Evolutionary conservation across 805 yeast species (phyloP), one percentile per base, ranked within the genome.

Genomic region (Lipomyces chichibuensis): DNA sequence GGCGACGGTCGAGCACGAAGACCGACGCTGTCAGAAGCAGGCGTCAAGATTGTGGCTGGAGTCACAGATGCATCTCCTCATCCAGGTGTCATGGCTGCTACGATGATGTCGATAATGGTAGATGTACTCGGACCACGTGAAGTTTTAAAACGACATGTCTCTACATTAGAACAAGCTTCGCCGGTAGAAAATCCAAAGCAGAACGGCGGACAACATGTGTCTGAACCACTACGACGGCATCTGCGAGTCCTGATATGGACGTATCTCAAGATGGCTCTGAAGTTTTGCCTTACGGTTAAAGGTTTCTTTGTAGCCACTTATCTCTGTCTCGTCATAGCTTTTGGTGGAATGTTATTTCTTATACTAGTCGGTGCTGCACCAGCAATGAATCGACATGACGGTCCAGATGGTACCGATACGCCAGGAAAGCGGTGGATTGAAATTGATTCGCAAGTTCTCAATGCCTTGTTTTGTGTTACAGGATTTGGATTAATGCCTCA

Each of bases 341-440:
- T 68, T 52, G 73, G 73, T 20, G 73, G 73, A 13, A 70, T 70
- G 73, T 65, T 70, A n/a, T 70, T 70, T 55, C 46, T 70, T 20
- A 65, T 70, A 29, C 59, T 70, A 17, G 62, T 61, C 32, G 72
- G 72, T 2, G 73, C 73, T 11, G 66, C 72, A 1, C 73, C 73
- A 7, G 72, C 71, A 13, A 70, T 70, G 73, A 57, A 66, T 17
- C 52, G 37, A 8, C 68, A 29, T 8, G 70, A 59, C 29, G 70
- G 69, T 27, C 70, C 71, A 13, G 62, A 60, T 57, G 67, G 65
- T 11, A 62, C 65, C 23, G 69, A 65, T 14, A 65, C 65, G 14
- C 65, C 71, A 7, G 65, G 69, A 11, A 63, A 70, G 55, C 62
- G 60, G n/a, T 70, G 73, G 73, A 70, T 70, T 35, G 73, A 70